Evolutionary conservation across 768 basidiomycete genomes (phyloP).

Genomic region (Austroboletus festivus): DNA sequence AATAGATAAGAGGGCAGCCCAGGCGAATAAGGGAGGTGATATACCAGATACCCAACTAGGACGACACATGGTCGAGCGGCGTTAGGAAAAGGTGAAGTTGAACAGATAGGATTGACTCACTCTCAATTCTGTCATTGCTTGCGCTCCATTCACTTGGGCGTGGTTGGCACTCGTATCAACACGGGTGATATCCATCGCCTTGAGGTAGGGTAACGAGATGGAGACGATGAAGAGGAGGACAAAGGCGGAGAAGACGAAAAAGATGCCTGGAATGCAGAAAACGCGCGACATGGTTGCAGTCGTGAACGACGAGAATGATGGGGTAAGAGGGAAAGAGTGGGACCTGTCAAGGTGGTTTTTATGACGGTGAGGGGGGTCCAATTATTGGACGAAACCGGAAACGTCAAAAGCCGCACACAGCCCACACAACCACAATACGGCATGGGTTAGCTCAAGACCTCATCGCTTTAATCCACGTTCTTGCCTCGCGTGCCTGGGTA

Average conservation of each 20-base stretch:
- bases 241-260: constrained; percentile 58
- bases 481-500: not conserved
- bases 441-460: not conserved
- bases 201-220: constrained; percentile 67
- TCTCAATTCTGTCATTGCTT: constrained; percentile 44
- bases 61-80: constrained; percentile 6
- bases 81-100: not conserved
- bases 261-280: constrained; percentile 60
- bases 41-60: constrained; percentile 74
- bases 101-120: constrained; percentile 39
- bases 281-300: constrained; percentile 38
- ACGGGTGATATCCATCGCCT: constrained; percentile 64
- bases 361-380: not conserved
- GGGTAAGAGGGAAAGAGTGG: constrained; percentile 3
- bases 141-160: constrained; percentile 19
- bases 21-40: constrained; percentile 5
- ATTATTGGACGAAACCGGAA: constrained; percentile 3
- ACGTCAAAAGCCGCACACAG: constrained; percentile 3
- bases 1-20: constrained; percentile 2
- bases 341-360: constrained; percentile 11
- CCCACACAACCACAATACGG: not conserved
- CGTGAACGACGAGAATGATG: constrained; percentile 1
- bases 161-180: constrained; percentile 42
- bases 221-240: constrained; percentile 66
- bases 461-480: not conserved